phyloP scores from a whole-genome alignment of 208 protist genomes.

The Herpetomonas samuelpessoai region DNA sequence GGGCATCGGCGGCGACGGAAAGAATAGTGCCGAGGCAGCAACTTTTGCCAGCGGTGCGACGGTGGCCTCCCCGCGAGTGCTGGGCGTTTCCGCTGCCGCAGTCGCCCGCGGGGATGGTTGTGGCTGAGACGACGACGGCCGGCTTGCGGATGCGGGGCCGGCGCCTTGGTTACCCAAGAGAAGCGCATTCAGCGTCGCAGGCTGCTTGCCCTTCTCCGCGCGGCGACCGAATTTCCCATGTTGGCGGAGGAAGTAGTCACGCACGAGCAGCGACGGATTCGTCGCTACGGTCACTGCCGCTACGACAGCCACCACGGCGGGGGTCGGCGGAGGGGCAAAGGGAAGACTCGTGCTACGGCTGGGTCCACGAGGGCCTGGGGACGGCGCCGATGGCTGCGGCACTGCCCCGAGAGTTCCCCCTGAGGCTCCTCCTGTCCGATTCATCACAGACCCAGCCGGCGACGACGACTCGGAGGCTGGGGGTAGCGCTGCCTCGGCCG shows the following conservation, averaged over 20 bases:
- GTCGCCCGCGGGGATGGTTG: too few relatives aligned
- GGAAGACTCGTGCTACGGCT: too few relatives aligned
- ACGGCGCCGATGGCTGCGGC: too few relatives aligned
- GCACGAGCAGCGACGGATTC: not conserved
- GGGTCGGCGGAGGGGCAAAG: too few relatives aligned
- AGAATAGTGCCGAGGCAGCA: conserved; percentile 6
- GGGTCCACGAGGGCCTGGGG: too few relatives aligned
- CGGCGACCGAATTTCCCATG: not conserved
- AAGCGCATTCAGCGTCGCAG: not conserved
- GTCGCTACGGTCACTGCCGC: not conserved
- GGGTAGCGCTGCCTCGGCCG: not conserved
- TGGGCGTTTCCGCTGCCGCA: not conserved
- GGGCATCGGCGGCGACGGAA: conserved; percentile 10
- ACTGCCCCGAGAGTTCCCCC: not conserved
- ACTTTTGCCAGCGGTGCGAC: conserved; percentile 5
- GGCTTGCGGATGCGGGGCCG: too few relatives aligned
- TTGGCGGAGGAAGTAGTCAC: not conserved
- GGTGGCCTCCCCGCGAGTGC: not conserved
- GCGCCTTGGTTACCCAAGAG: not conserved
- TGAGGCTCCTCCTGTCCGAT: not conserved
- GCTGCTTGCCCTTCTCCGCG: not conserved
- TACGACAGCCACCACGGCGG: not conserved
- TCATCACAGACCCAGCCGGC: not conserved
- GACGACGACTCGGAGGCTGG: not conserved
- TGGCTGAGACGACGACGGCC: too few relatives aligned